Percentiles rank a stretch among this genome's conserved stretches.
Evolutionary conservation across 2,329 filamentous ascomycete genomes (phyloP).

Genomic region (Stagonosporopsis vannaccii): DNA sequence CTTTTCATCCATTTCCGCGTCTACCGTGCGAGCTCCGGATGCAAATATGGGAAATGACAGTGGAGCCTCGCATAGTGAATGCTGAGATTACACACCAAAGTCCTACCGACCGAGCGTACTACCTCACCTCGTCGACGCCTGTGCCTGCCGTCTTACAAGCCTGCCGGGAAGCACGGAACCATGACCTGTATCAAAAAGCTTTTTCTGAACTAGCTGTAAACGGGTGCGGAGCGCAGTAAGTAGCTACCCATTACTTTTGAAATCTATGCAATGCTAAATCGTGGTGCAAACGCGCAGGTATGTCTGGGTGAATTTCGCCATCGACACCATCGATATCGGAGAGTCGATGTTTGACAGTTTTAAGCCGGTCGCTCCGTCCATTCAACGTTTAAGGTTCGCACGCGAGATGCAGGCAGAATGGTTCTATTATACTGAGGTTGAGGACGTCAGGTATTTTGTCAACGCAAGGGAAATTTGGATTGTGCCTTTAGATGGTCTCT

Average conservation of each 20-base stretch:
- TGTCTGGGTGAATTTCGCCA: not conserved
- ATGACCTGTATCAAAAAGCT: not conserved
- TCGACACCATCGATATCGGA: not conserved
- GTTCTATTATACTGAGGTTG: not conserved
- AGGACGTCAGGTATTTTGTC: not conserved
- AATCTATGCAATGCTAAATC: no score
- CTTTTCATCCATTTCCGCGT: not conserved
- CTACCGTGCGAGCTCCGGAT: not conserved
- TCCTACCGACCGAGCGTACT: not conserved
- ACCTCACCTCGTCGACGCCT: not conserved
- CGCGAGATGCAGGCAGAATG: not conserved
- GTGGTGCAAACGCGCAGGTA: no score
- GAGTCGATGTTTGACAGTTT: not conserved
- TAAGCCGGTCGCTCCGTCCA: not conserved
- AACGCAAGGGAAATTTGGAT: not conserved
- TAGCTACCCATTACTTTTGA: no score
- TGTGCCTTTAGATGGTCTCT: not conserved
- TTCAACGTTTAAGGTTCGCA: not conserved
- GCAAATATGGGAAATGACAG: not conserved
- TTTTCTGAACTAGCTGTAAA: constrained; percentile 80
- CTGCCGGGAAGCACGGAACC: constrained; percentile 1
- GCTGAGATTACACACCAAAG: not conserved
- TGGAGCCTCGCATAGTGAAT: not conserved
- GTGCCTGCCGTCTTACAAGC: not conserved
- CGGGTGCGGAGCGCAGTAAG: not conserved